These are phyloP conservation scores for Yarrowia alimentaria DNA, from an alignment of 805 yeast species.

Conservation along the genomic window DNA sequence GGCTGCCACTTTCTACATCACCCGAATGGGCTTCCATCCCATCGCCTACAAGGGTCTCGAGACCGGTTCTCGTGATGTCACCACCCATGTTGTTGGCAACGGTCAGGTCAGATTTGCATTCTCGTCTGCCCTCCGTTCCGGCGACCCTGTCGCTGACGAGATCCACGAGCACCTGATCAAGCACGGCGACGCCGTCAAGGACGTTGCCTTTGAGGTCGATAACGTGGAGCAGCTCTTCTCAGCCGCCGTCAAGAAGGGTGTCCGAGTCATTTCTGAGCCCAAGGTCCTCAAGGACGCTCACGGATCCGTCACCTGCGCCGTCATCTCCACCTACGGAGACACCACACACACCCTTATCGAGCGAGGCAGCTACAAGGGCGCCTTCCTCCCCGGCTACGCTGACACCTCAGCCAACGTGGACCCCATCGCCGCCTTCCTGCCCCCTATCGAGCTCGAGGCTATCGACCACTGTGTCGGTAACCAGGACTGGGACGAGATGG, in stretches of 20 bases:
- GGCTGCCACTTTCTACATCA: conserved; percentile 54
- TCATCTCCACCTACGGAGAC: conserved; percentile 56
- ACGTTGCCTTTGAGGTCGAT: conserved; percentile 64
- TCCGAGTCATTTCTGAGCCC: conserved; percentile 42
- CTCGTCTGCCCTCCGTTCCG: conserved; percentile 43
- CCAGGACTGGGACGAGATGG: conserved; percentile 68
- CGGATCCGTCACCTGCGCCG: conserved; percentile 57
- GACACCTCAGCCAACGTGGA: conserved; percentile 30
- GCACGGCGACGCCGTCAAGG: conserved; percentile 83
- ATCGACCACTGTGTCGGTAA: conserved; percentile 85
- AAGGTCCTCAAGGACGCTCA: conserved; percentile 42
- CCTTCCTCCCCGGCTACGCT: conserved; percentile 55
- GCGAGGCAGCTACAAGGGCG: conserved; percentile 40
- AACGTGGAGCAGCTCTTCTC: conserved; percentile 48
- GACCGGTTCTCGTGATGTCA: conserved; percentile 55
- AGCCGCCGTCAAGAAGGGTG: conserved; percentile 56
- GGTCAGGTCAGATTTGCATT: conserved; percentile 54
- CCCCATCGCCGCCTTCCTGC: conserved; percentile 36
- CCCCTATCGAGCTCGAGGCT: conserved; percentile 43
- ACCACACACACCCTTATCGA: conserved; percentile 68
- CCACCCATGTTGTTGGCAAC: conserved; percentile 61
- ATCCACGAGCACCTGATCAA: conserved; percentile 48
- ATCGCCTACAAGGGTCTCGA: conserved; percentile 68
- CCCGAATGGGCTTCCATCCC: conserved; percentile 60
- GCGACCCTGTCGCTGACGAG: conserved; percentile 38